phyloP scores from a whole-genome alignment of 169 alveolate species.

The Cryptosporidium xiaoi region DNA sequence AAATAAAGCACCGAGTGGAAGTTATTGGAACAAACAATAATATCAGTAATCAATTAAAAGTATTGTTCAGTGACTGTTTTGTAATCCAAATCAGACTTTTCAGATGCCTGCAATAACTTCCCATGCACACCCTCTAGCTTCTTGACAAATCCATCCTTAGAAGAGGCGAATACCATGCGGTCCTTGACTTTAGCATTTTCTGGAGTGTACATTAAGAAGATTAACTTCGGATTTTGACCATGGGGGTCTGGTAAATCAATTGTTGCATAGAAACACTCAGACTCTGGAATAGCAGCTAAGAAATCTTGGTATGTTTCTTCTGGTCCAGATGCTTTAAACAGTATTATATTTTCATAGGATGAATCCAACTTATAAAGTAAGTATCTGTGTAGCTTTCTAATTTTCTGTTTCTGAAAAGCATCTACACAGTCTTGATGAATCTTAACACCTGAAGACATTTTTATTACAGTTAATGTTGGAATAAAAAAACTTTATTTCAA shows the following conservation, averaged over 20 bases:
- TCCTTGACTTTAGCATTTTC: constrained; percentile 80
- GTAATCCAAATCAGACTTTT: constrained; percentile 75
- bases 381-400: constrained; percentile 77
- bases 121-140: constrained; percentile 80
- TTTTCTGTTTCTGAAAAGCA: constrained; percentile 77
- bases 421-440: constrained; percentile 78
- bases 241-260: constrained; percentile 75
- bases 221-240: constrained; percentile 69
- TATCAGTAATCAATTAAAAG: constrained; percentile 29
- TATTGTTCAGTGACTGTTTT: constrained; percentile 36
- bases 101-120: constrained; percentile 79
- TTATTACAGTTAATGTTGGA: constrained; percentile 6
- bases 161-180: constrained; percentile 81
- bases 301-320: constrained; percentile 75
- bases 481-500: constrained; percentile 24
- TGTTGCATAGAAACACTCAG: constrained; percentile 81
- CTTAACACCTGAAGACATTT: constrained; percentile 80
- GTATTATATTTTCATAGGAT: constrained; percentile 74
- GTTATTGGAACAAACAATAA: not conserved
- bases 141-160: constrained; percentile 81
- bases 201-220: constrained; percentile 79
- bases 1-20: no score
- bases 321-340: constrained; percentile 76
- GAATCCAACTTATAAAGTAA: constrained; percentile 76
- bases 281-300: constrained; percentile 74